These are phyloP conservation scores for Coniella vitis DNA, from an alignment of 2,329 filamentous ascomycete genomes.

Conservation along the genomic window DNA sequence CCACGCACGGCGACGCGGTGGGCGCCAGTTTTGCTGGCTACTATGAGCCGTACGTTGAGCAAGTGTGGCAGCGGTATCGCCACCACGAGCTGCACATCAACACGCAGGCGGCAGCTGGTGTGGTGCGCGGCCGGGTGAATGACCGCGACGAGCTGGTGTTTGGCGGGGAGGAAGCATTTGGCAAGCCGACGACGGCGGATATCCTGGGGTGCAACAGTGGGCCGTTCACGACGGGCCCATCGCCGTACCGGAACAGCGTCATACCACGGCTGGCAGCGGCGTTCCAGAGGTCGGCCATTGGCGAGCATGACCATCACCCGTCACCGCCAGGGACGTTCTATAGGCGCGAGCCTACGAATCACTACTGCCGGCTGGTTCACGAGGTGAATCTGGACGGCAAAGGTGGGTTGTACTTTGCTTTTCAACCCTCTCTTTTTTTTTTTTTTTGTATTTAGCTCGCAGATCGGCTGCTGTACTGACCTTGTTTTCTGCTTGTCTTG, in stretches of 20 bases:
- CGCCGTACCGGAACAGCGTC: slow-evolving; percentile 31
- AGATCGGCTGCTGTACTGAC: background rate
- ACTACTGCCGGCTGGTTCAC: slow-evolving; percentile 53
- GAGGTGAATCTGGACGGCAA: slow-evolving; percentile 44
- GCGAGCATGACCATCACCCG: slow-evolving; percentile 37
- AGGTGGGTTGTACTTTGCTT: background rate
- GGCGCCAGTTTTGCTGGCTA: slow-evolving; percentile 38
- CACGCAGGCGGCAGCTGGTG: slow-evolving; percentile 55
- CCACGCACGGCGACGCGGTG: slow-evolving; percentile 36
- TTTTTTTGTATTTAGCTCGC: background rate
- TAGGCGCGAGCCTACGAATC: slow-evolving; percentile 41
- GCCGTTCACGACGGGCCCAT: slow-evolving; percentile 45
- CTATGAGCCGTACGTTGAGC: slow-evolving; percentile 35
- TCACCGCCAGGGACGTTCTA: slow-evolving; percentile 31
- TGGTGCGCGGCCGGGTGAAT: slow-evolving; percentile 43
- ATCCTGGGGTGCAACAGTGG: slow-evolving; percentile 62
- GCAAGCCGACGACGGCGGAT: slow-evolving; percentile 51
- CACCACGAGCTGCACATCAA: slow-evolving; percentile 46
- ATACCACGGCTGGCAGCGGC: slow-evolving; percentile 42
- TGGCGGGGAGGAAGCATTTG: slow-evolving; percentile 38
- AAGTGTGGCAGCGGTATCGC: slow-evolving; percentile 34
- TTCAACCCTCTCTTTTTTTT: background rate
- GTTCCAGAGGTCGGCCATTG: slow-evolving; percentile 46
- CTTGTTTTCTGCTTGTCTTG: background rate
- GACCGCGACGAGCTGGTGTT: slow-evolving; percentile 32